Evolutionary conservation across 2,329 filamentous ascomycete genomes (phyloP).

Genomic region (Alternaria novae-zelandiae): DNA sequence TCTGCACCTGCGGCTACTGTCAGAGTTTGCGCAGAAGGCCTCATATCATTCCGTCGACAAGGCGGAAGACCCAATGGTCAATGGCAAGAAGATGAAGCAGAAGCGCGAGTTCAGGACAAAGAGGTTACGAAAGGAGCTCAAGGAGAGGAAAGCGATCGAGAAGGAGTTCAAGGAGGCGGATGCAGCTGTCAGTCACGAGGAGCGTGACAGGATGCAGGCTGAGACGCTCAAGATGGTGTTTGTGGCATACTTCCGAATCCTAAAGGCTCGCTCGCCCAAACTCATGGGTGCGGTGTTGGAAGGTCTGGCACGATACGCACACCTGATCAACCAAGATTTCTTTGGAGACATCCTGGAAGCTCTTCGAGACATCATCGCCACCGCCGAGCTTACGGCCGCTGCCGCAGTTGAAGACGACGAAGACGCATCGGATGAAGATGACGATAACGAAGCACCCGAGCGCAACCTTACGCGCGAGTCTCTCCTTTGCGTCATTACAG

Average conservation of each 20-base stretch:
- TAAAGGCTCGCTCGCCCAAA: conserved; percentile 80
- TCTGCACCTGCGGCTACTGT: conserved; percentile 83
- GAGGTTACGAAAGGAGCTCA: conserved; percentile 78
- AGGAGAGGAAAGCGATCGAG: conserved; percentile 85
- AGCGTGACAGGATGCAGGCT: conserved; percentile 90
- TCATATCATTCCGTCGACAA: conserved; percentile 79
- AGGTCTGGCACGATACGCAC: conserved; percentile 89
- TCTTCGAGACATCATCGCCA: conserved; percentile 86
- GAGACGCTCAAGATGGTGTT: conserved; percentile 97
- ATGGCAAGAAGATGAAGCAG: conserved; percentile 69
- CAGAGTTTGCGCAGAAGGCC: conserved; percentile 84
- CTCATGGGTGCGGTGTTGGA: conserved; percentile 98
- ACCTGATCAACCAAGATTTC: conserved; percentile 98
- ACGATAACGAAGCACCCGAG: conserved; percentile 52
- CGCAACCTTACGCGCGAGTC: conserved; percentile 83
- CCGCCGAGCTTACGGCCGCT: conserved; percentile 63
- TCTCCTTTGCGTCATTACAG: conserved; percentile 92
- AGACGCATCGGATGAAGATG: conserved; percentile 59
- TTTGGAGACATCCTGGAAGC: conserved; percentile 96
- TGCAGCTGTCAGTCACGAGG: conserved; percentile 88
- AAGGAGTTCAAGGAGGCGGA: conserved; percentile 95
- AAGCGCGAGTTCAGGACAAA: conserved; percentile 91
- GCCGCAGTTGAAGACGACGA: conserved; percentile 54
- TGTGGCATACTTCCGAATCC: conserved; percentile 89
- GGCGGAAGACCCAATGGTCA: conserved; percentile 52